phyloP scores from a whole-genome alignment of 495 filamentous ascomycete genomes.

The Aspergillus leporis region DNA sequence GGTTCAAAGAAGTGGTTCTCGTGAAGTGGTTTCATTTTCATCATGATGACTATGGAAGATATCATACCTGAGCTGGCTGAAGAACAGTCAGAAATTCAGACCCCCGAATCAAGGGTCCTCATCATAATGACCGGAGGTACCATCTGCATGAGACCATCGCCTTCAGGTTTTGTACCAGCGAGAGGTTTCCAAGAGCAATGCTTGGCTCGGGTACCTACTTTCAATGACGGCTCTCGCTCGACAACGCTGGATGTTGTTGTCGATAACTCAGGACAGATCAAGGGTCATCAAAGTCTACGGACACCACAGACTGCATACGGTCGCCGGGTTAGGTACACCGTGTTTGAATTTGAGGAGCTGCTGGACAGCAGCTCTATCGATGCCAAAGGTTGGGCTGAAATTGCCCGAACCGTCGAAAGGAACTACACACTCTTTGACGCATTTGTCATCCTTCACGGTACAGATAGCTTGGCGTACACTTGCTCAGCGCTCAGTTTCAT shows the following conservation, averaged over 20 bases:
- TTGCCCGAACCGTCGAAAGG: conserved; percentile 64
- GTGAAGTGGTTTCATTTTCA: conserved; percentile 3
- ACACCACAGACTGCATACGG: conserved; percentile 82
- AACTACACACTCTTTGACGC: conserved; percentile 94
- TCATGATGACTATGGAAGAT: conserved; percentile 28
- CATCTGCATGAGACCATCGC: conserved; percentile 85
- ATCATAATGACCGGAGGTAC: conserved; percentile 96
- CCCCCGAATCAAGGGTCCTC: conserved; percentile 75
- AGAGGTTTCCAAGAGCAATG: conserved; percentile 80
- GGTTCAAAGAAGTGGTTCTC: neutral
- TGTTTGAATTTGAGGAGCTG: conserved; percentile 82
- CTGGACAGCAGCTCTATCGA: conserved; percentile 94
- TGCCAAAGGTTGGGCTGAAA: conserved; percentile 85
- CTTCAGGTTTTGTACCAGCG: conserved; percentile 67
- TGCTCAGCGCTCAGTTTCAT: conserved; percentile 93
- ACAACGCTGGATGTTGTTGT: conserved; percentile 54
- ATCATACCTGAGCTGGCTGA: conserved; percentile 28
- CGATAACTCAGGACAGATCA: conserved; percentile 44
- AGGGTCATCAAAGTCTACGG: conserved; percentile 60
- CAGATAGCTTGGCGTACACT: conserved; percentile 89
- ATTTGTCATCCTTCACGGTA: conserved; percentile 96
- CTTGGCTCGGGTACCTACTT: conserved; percentile 79
- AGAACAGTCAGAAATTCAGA: conserved; percentile 23
- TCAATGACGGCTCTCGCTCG: conserved; percentile 79
- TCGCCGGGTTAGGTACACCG: conserved; percentile 79